phyloP scores from a whole-genome alignment of 2,329 filamentous ascomycete genomes.

The Xylaria hypoxylon region DNA sequence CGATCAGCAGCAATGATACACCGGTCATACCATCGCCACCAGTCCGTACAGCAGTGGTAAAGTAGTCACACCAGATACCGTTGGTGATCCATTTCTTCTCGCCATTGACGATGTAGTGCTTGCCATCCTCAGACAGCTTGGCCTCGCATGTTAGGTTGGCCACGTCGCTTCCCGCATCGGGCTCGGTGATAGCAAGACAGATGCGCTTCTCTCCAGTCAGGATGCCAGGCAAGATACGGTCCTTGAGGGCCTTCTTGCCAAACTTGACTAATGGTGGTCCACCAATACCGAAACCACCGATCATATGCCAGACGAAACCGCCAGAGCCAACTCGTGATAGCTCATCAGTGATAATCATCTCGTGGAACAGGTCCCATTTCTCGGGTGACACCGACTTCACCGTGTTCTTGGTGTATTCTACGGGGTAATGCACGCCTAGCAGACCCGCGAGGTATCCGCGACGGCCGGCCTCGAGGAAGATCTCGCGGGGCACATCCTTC shows the following conservation, averaged over 20 bases:
- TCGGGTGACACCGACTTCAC: conserved; percentile 84
- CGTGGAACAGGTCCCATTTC: conserved; percentile 98
- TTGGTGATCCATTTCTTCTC: conserved; percentile 99
- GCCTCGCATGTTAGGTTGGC: conserved; percentile 96
- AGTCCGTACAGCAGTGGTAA: conserved; percentile 95
- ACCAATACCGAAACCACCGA: conserved; percentile 96
- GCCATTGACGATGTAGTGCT: conserved; percentile 99
- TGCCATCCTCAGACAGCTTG: conserved; percentile 92
- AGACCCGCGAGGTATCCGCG: conserved; percentile 94
- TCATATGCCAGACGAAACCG: conserved; percentile 95
- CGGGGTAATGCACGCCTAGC: conserved; percentile 84
- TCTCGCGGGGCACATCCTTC: conserved; percentile 85
- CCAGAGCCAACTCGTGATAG: conserved; percentile 88
- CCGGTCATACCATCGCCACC: conserved; percentile 92
- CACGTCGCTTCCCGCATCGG: conserved; percentile 93
- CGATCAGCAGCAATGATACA: conserved; percentile 89
- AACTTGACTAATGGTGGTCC: conserved; percentile 93
- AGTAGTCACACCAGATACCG: conserved; percentile 96
- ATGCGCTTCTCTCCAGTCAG: conserved; percentile 95
- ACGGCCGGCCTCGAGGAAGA: conserved; percentile 96
- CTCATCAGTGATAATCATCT: conserved; percentile 95
- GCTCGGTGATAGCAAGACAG: conserved; percentile 96
- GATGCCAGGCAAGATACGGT: conserved; percentile 89
- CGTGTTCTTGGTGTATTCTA: conserved; percentile 75
- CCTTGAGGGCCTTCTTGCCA: conserved; percentile 83